Evolutionary conservation across 176 grass and related monocot species (phyloP), one percentile per base, ranked within the genome.

Genomic region (Tuctoria greenei): DNA sequence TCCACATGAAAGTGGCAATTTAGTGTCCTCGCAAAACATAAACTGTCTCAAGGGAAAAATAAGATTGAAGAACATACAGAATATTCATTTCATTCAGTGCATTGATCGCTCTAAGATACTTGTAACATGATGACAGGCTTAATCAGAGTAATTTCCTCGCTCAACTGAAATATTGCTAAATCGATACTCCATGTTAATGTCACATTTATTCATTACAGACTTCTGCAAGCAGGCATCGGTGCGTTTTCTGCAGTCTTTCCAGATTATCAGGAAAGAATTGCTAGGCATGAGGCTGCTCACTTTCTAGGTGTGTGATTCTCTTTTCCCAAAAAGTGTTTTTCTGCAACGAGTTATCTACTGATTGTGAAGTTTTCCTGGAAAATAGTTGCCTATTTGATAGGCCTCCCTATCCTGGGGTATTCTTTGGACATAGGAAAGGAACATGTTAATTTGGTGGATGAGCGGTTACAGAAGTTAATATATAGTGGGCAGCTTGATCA

Each of bases 341-440:
- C 10, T 77, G 42, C 63, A 77, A 42, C 5, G 51, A 26, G 2
- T 4, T 15, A 18, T 49, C 60, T 81, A 23, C 66, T 84, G 39
- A 38, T 73, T 82, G 15, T 57, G 57, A 59, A 13, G 62, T 28
- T 56, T 45, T 47, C 4, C 11, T 76, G 64, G 7, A 78, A 77
- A 57, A 40, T 66, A 93, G 95, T 97, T 74, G 84, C 95, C 23
- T 93, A 97, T 81, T 85, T 97, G 64, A 89, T 91, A 23, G 95
- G 95, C 35, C 76, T 97, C 23, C 95, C 95, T 10, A 93, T 97
- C 10, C 79, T 97, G 75, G 95, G 95, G 64, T 97, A 97, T 81
- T 93, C 95, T 34, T 75, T 97, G 88, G 95, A 97, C 72, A 79
- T 97, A 12, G 95, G 95, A 60, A 97, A 93, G 82, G 95, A 97